Base-by-base conservation (phyloP, 495 filamentous ascomycete genomes). In the Arthonia radiata region DNA sequence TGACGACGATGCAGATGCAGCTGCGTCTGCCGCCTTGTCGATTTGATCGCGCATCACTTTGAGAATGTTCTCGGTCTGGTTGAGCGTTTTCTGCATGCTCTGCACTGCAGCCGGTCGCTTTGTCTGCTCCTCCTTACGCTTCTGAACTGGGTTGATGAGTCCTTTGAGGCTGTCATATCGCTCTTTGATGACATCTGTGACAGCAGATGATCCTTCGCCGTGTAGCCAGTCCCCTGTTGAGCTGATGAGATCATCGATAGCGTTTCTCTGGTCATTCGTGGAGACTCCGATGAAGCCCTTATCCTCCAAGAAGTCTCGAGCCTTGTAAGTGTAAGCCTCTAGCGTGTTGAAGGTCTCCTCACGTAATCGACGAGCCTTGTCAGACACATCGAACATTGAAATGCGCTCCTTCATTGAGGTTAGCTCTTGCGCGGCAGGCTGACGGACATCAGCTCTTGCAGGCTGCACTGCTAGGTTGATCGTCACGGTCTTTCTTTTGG, bases 301-400 rank as follows among this genome's bases (percentile, higher is more conserved):
- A 34, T 74, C 68, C 10, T 72, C 67, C 6, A 89, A 48, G 12
- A 81, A 53, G 48, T 93, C 89, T 4, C 80, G 69, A 22, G 71
- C 64, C 33, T 65, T 70, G 57, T 99, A 99, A 23, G 81, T 90
- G 46, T 75, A 91, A n/a, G 61, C 67, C 46, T 99, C 86, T 15
- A 99, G 65, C 37, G 74, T 70, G 52, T 99, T 99, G 15, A 92
- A 52, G 6, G 76, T 62, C 47, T 92, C 86, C 44, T 92, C 82
- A 17, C 83, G 71, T 24, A 67, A 52, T 23, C 67, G 48, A 16
- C 81, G 76, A 4, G 71, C 60, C 24, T 55, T 53, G 49, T 99
- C 86, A 1, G 78, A 93, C 13, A 61, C 54, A 36, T 81, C 80
- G 32, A 93, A 90, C 2, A 76, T 69, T 38, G 62, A 51, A 26